Evolutionary conservation across 805 yeast genomes (phyloP).

Genomic region (Barnettozyma populi): DNA sequence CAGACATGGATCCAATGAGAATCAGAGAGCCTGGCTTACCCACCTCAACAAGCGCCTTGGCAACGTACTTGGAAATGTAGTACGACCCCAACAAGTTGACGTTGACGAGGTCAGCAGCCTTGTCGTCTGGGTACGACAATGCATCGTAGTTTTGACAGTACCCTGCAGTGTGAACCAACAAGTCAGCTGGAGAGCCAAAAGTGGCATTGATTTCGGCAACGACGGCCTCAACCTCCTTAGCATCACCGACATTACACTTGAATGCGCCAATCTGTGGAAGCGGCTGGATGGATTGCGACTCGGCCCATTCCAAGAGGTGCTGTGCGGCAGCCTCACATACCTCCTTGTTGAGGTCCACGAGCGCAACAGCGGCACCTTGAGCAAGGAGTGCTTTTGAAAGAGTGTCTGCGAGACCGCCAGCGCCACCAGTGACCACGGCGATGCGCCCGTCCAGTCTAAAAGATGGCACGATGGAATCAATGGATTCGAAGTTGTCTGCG

Average conservation of each 20-base stretch:
- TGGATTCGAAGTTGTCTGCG: slow-evolving; percentile 15
- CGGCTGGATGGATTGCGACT: slow-evolving; percentile 28
- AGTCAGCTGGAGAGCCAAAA: slow-evolving; percentile 56
- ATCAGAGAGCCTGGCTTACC: slow-evolving; percentile 55
- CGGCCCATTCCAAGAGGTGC: slow-evolving; percentile 44
- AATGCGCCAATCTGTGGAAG: slow-evolving; percentile 48
- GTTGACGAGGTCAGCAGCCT: slow-evolving; percentile 61
- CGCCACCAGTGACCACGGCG: slow-evolving; percentile 75
- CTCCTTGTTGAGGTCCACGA: slow-evolving; percentile 61
- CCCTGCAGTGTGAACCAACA: slow-evolving; percentile 77
- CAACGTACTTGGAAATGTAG: slow-evolving; percentile 69
- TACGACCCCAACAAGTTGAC: slow-evolving; percentile 73
- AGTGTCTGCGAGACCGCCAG: slow-evolving; percentile 70
- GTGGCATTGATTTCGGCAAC: slow-evolving; percentile 49
- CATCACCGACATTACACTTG: slow-evolving; percentile 70
- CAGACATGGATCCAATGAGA: slow-evolving; percentile 76
- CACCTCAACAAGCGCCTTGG: slow-evolving; percentile 56
- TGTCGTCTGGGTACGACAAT: slow-evolving; percentile 65
- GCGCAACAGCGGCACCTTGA: slow-evolving; percentile 73
- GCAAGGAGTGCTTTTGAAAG: slow-evolving; percentile 62
- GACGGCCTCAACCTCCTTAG: slow-evolving; percentile 49
- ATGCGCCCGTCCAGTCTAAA: slow-evolving; percentile 67
- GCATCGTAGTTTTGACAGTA: slow-evolving; percentile 79
- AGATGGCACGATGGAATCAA: slow-evolving; percentile 39
- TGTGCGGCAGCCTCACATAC: slow-evolving; percentile 52